Evolutionary conservation across 495 filamentous ascomycete species (phyloP), one percentile per base, ranked within the genome.

Genomic region (Massariosphaeria phaeospora): DNA sequence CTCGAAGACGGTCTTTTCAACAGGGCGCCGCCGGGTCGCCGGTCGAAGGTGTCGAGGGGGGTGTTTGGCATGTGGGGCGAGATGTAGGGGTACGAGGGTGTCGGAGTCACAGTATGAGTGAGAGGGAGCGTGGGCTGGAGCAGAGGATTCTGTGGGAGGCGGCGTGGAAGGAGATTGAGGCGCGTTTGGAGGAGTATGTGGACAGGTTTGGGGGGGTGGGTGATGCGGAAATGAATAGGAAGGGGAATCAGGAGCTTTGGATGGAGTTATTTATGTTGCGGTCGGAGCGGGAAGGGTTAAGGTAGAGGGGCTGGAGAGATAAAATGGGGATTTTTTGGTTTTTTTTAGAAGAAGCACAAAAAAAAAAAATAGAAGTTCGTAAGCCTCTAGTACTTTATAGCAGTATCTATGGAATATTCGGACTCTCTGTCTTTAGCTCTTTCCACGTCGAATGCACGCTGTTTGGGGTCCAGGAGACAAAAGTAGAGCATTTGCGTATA

Each of bases 151-250:
- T 25, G n/a, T 52, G 26, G 18, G 55, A 58, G 18, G 48, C 47
- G 11, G 55, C 48, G 27, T 52, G 55, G 55, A 11, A 3, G 12
- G n/a, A 40, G 30, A 50, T 59, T 34, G 56, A 48, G 39, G 2
- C 10, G 23, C 2, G 54, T 43, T 42, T 59, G 41, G 48, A 48
- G 2, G 56, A 33, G 17, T 48, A 48, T 31, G 33, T 53, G 6
- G 47, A 25, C 2, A 42, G 21, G 49, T 48, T 53, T 48, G 48
- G 33, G 38, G 46, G 5, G 21, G 4, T 3, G 26, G 20, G 26
- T 2, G 13, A 23, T 23, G 17, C 15, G 27, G 23, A 42, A 6
- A 15, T 9, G 27, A 2, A 9, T 17, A 38, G 10, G 48, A 54
- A 23, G 9, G 52, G n/a, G 31, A 48, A 29, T 27, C 2, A 46